Percentiles rank a stretch among this genome's conserved stretches.
phyloP scores from a whole-genome alignment of 2,329 filamentous ascomycete species.

The Gaeumannomyces tritici region DNA sequence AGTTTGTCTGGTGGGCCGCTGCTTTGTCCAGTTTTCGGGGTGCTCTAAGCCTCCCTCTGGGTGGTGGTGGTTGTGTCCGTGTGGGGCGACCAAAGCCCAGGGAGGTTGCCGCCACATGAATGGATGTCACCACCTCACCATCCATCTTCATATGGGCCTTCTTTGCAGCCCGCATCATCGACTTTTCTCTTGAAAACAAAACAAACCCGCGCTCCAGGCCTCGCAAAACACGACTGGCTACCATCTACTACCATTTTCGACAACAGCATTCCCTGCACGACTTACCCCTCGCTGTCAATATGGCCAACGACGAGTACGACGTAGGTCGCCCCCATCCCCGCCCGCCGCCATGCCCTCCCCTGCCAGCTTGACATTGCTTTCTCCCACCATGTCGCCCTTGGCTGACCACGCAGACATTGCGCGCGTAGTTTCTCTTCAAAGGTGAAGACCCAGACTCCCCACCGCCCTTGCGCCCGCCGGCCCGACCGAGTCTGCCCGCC shows the following conservation, averaged over 20 bases:
- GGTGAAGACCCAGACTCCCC: constrained; percentile 42
- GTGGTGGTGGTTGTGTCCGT: neutral
- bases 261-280: neutral
- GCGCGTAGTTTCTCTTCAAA: constrained; percentile 92
- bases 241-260: neutral
- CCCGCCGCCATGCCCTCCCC: constrained; percentile 1
- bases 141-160: neutral
- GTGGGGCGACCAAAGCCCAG: neutral
- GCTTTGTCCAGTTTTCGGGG: neutral
- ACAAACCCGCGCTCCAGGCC: neutral
- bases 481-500: constrained; percentile 6
- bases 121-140: neutral
- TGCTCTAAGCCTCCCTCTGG: neutral
- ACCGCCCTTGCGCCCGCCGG: neutral
- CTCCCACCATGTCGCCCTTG: constrained; percentile 13
- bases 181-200: neutral
- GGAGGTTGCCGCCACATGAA: neutral
- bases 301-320: constrained; percentile 99
- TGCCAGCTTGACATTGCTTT: neutral
- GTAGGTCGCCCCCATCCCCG: constrained; percentile 46
- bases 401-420: constrained; percentile 9
- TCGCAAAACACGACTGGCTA: neutral
- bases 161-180: neutral
- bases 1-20: neutral
- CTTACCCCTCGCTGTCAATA: constrained; percentile 34